Percentiles rank a stretch among this genome's conserved stretches.
phyloP scores from a whole-genome alignment of 116 monocot genomes.

The Iris pallida region DNA sequence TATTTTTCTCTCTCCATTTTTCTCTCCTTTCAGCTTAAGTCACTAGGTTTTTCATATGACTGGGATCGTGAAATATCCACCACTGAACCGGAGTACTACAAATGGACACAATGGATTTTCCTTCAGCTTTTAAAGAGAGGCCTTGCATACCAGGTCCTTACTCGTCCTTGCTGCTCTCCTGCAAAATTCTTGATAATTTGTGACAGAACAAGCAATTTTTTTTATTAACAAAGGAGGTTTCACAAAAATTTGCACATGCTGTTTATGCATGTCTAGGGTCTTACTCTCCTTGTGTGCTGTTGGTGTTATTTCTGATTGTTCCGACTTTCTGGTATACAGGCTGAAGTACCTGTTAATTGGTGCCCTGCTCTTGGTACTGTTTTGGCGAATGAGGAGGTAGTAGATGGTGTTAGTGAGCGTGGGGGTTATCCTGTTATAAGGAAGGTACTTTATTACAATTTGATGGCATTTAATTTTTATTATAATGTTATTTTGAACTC shows the following conservation, averaged over 20 bases:
- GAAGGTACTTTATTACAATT: constrained; percentile 47
- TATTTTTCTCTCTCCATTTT: background rate
- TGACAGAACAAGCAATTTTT: too few species aligned
- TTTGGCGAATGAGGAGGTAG: constrained; percentile 98
- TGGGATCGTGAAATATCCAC: constrained; percentile 99
- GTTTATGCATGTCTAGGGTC: too few species aligned
- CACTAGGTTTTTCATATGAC: constrained; percentile 97
- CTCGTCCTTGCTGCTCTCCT: too few species aligned
- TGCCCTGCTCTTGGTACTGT: constrained; percentile 99
- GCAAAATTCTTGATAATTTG: too few species aligned
- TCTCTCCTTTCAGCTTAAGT: constrained; percentile 69
- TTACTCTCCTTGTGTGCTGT: too few species aligned
- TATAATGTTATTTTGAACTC: background rate
- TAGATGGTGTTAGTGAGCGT: constrained; percentile 95
- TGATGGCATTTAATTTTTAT: background rate
- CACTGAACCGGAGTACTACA: constrained; percentile 90
- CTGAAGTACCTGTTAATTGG: constrained; percentile 99
- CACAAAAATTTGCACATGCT: too few species aligned
- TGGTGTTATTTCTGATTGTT: background rate
- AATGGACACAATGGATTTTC: constrained; percentile 99
- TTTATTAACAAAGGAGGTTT: too few species aligned
- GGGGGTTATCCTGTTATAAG: constrained; percentile 88
- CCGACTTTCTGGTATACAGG: constrained; percentile 35
- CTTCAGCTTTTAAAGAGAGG: constrained; percentile 90
- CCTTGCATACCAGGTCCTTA: constrained; percentile 84